Conservation (phyloP, 345 rosid species). For the Brassica cretica region DNA sequence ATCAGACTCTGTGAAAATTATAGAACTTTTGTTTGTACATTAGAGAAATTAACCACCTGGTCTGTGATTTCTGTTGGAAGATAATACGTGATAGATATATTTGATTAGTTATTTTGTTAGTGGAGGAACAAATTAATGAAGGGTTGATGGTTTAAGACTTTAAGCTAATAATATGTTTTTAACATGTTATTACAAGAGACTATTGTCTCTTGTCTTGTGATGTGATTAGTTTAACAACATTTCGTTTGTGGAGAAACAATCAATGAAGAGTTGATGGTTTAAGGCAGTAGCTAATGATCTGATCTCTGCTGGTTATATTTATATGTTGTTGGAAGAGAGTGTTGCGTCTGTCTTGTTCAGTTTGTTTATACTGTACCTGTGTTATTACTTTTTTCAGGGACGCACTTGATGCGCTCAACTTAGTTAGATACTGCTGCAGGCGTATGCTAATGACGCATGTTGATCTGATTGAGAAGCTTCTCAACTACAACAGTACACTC, state of each 20-base stretch:
- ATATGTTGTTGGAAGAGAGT: not conserved
- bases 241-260: not conserved
- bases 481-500: conserved; percentile 82
- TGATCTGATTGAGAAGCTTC: conserved; percentile 98
- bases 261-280: not conserved
- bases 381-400: conserved; percentile 52
- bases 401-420: conserved; percentile 87
- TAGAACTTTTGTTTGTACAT: not conserved
- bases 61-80: not conserved
- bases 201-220: not conserved
- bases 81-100: not conserved
- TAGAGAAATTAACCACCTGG: not conserved
- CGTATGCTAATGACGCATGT: conserved; percentile 99
- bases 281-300: not conserved
- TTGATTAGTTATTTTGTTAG: not conserved
- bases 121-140: not conserved
- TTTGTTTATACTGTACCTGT: not conserved
- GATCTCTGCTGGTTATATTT: not conserved
- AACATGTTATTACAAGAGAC: not conserved
- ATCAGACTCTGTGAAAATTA: not conserved
- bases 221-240: not conserved
- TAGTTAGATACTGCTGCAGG: conserved; percentile 94
- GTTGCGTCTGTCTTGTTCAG: not conserved
- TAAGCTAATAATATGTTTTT: not conserved
- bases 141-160: not conserved